Percentiles rank a stretch among this genome's conserved stretches.
phyloP scores from a whole-genome alignment of 2,329 filamentous ascomycete genomes.

The Stagonosporopsis tanaceti region DNA sequence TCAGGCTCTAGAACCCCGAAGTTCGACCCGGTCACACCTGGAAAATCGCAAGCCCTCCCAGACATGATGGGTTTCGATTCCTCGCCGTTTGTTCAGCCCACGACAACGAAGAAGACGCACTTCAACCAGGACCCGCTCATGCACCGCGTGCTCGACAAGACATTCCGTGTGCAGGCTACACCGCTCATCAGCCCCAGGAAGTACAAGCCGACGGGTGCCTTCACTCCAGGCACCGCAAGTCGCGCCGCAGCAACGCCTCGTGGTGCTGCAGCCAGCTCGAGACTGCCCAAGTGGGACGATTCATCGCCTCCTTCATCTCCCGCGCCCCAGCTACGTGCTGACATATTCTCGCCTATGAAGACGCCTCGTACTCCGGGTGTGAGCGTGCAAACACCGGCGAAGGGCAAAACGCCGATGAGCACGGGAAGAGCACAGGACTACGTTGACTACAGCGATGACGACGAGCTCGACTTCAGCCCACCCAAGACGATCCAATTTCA shows the following conservation, averaged over 20 bases:
- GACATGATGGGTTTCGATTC: conserved; percentile 55
- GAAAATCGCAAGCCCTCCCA: conserved; percentile 45
- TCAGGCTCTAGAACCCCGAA: conserved; percentile 47
- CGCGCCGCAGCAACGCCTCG: conserved; percentile 37
- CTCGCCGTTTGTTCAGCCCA: conserved; percentile 61
- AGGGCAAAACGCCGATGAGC: conserved; percentile 53
- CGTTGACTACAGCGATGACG: conserved; percentile 81
- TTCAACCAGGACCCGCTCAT: conserved; percentile 76
- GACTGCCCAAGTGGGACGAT: conserved; percentile 46
- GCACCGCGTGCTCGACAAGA: conserved; percentile 93
- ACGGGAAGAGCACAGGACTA: conserved; percentile 54
- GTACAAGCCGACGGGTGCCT: conserved; percentile 51
- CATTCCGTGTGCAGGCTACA: conserved; percentile 91
- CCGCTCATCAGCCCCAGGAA: conserved; percentile 73
- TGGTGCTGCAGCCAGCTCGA: conserved; percentile 28
- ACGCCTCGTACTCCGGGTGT: conserved; percentile 77
- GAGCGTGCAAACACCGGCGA: conserved; percentile 78
- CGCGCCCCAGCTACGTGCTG: conserved; percentile 82
- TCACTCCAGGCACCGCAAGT: conserved; percentile 49
- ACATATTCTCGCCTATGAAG: conserved; percentile 80
- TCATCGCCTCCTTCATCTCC: conserved; percentile 63
- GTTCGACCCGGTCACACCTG: conserved; percentile 48
- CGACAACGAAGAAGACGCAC: conserved; percentile 38
- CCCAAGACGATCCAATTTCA: conserved; percentile 94
- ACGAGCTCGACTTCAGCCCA: conserved; percentile 72